Conservation (phyloP, 2,329 filamentous ascomycete species). For the Clarireedia hainanense region DNA sequence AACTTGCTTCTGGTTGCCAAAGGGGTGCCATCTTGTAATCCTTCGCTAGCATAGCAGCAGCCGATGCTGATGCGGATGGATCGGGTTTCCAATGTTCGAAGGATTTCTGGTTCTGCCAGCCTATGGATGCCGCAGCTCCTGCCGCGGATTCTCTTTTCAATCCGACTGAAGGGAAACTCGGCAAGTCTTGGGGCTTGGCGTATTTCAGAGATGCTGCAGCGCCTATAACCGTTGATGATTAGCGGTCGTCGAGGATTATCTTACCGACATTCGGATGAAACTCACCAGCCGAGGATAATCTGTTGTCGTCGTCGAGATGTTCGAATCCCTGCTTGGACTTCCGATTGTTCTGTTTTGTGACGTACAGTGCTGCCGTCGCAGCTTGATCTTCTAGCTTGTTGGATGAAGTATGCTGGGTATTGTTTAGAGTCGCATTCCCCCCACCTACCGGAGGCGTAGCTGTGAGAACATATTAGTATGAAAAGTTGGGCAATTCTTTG, state of each 20-base stretch:
- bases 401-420: constrained; percentile 13
- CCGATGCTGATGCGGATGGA: constrained; percentile 50
- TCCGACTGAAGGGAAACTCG: constrained; percentile 64
- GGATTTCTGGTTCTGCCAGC: constrained; percentile 61
- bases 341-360: constrained; percentile 32
- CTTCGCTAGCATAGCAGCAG: constrained; percentile 50
- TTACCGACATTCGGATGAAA: constrained; percentile 11
- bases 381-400: constrained; percentile 37
- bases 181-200: constrained; percentile 64
- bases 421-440: neutral
- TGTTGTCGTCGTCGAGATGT: constrained; percentile 42
- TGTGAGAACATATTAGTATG: neutral
- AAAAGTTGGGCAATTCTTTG: neutral
- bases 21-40: constrained; percentile 46
- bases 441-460: neutral
- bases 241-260: neutral
- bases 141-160: constrained; percentile 53
- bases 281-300: constrained; percentile 49
- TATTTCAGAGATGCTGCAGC: constrained; percentile 59
- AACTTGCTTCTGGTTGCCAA: constrained; percentile 56
- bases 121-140: constrained; percentile 65
- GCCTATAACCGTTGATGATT: constrained; percentile 33
- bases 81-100: constrained; percentile 60
- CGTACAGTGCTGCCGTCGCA: constrained; percentile 54
- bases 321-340: constrained; percentile 11